Percentiles rank a stretch among this genome's conserved stretches.
Evolutionary conservation across 495 filamentous ascomycete genomes (phyloP).

Genomic region (Tetracladium setigerum): DNA sequence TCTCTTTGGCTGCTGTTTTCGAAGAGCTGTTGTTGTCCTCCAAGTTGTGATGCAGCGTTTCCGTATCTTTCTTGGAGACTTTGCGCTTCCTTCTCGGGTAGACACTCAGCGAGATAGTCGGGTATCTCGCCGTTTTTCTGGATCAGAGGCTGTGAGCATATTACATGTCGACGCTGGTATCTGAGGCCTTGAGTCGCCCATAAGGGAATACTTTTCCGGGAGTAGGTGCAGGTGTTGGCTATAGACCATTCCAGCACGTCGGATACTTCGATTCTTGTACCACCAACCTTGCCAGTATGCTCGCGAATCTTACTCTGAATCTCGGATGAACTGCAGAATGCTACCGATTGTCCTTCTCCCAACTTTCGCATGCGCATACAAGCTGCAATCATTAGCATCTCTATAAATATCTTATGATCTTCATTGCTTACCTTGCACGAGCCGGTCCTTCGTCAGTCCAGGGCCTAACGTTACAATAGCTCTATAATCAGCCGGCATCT

Average conservation of each 20-base stretch:
- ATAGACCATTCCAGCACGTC: conserved; percentile 56
- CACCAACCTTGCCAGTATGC: background rate
- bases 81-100: conserved; percentile 26
- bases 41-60: conserved; percentile 19
- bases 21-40: conserved; percentile 30
- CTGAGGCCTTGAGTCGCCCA: conserved; percentile 54
- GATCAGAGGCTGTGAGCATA: conserved; percentile 4
- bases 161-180: conserved; percentile 26
- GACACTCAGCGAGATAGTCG: background rate
- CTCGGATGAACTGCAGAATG: conserved; percentile 47
- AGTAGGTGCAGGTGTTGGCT: conserved; percentile 44
- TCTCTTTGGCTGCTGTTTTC: conserved; percentile 22
- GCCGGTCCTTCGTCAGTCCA: conserved; percentile 59
- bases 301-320: conserved; percentile 26
- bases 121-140: background rate
- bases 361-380: conserved; percentile 62
- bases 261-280: conserved; percentile 23
- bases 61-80: conserved; percentile 18
- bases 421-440: conserved; percentile 59
- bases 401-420: conserved; percentile 6
- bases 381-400: conserved; percentile 30
- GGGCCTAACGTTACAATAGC: conserved; percentile 66
- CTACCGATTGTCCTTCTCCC: conserved; percentile 53
- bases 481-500: conserved; percentile 47
- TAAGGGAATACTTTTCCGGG: conserved; percentile 40